Evolutionary conservation across 2,329 filamentous ascomycete genomes (phyloP), one percentile per base, ranked within the genome.

Genomic region (Hypoxylon sp.): DNA sequence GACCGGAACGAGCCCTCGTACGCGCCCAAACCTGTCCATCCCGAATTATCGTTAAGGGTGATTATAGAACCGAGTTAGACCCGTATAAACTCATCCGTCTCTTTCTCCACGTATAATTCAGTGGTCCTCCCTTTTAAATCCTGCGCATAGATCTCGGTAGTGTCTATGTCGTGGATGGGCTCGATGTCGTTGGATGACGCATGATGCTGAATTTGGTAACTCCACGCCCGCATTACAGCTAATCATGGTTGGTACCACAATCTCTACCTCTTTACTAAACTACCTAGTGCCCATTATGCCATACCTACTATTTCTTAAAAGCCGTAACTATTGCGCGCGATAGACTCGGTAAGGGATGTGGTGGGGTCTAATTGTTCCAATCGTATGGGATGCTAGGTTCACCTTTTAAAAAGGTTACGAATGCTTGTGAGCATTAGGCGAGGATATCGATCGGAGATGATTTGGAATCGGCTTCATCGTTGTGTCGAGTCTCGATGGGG

Each of bases 401-500:
- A 17, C 34, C 45, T 43, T 9, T 28, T 45, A 23, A 21, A 19
- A 13, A n/a, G n/a, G n/a, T n/a, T n/a, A n/a, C n/a, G n/a, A n/a
- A n/a, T n/a, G n/a, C 19, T n/a, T 17, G 38, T 17, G 25, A 48
- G 19, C 36, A 55, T 53, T 30, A 28, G 25, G 36, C 11, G 17
- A 38, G n/a, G 25, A 32, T 13, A 5, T 32, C 38, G 38, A n/a
- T 14, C 13, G 4, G 38, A 46, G 30, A 53, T 25, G 21, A 51
- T 52, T 53, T 43, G 23, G 62, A 49, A 34, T 53, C 17, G 13
- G 32, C 6, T 49, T 9, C 17, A 23, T 34, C 59, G 55, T 58
- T 51, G 53, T 59, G 32, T 64, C 55, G 30, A 30, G 21, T 48
- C 23, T 64, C 48, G 28, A 59, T 53, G 48, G 41, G 23, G 58